Evolutionary conservation across 2,329 filamentous ascomycete species (phyloP).

Genomic region (Aspergillus piperis): DNA sequence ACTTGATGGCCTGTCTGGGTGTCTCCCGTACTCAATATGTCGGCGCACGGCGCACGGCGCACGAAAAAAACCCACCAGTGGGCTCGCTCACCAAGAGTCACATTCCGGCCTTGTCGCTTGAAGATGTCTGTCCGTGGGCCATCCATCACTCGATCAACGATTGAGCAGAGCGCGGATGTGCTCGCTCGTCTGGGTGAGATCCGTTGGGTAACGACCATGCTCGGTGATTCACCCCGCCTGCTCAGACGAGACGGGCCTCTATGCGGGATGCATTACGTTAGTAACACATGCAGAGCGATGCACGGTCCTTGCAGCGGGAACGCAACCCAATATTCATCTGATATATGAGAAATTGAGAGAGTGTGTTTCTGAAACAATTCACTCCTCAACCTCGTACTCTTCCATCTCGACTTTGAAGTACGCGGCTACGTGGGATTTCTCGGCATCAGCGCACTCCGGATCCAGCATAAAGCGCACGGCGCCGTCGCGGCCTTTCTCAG

Average conservation of each 20-base stretch:
- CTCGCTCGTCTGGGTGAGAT: no score
- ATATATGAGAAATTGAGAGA: neutral
- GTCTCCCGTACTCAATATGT: no score
- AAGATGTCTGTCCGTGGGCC: neutral
- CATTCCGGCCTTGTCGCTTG: neutral
- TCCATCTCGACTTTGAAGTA: slow-evolving; percentile 78
- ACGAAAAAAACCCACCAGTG: no score
- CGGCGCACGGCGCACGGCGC: no score
- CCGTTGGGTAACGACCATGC: neutral
- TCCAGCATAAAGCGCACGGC: slow-evolving; percentile 91
- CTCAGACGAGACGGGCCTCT: neutral
- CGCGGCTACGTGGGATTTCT: slow-evolving; percentile 66
- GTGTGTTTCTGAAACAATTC: neutral
- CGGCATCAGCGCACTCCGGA: slow-evolving; percentile 69
- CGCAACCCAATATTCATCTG: neutral
- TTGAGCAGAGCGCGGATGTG: no score
- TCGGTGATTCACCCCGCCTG: neutral
- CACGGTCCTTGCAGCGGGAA: neutral
- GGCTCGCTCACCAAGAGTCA: no score
- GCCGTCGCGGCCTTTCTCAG: slow-evolving; percentile 59
- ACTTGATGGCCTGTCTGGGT: no score
- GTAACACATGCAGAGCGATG: neutral
- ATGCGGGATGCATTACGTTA: neutral
- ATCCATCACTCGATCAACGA: no score
- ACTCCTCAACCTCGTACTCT: slow-evolving; percentile 52